Evolutionary conservation across 768 basidiomycete species (phyloP).

Genomic region (Pleurotus salmoneostramineus): DNA sequence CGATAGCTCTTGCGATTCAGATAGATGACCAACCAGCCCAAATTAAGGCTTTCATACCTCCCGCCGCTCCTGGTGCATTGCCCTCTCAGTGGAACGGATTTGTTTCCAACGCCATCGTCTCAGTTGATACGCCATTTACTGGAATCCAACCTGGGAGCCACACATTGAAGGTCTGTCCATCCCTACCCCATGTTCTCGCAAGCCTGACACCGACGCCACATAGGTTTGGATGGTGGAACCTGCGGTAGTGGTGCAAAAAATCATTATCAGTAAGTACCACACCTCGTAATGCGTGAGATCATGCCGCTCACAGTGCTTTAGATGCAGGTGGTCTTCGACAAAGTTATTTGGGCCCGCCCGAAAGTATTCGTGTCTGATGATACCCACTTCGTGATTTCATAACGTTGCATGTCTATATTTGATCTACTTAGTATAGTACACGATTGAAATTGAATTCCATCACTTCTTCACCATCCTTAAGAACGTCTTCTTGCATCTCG

Average conservation of each 20-base stretch:
- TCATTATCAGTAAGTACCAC: slow-evolving; percentile 46
- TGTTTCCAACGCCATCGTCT: slow-evolving; percentile 49
- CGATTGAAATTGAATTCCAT: not conserved
- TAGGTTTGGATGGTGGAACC: slow-evolving; percentile 57
- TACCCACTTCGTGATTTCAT: no score
- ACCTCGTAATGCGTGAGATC: not conserved
- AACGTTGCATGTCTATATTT: no score
- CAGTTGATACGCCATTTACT: slow-evolving; percentile 32
- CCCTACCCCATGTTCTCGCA: not conserved
- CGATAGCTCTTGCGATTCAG: slow-evolving; percentile 47
- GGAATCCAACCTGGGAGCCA: slow-evolving; percentile 48
- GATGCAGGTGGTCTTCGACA: slow-evolving; percentile 52
- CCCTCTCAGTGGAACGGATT: slow-evolving; percentile 53
- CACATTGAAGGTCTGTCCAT: slow-evolving; percentile 46
- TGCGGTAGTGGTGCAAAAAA: slow-evolving; percentile 56
- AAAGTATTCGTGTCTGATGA: slow-evolving; percentile 34
- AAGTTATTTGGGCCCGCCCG: slow-evolving; percentile 64
- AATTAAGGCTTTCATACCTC: slow-evolving; percentile 43
- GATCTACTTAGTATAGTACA: not conserved
- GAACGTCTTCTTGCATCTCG: not conserved
- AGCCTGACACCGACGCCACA: not conserved
- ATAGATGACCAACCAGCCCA: slow-evolving; percentile 41
- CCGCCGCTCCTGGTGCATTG: slow-evolving; percentile 37
- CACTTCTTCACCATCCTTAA: not conserved
- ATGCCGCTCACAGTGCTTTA: slow-evolving; percentile 15